phyloP scores from a whole-genome alignment of 176 grass and related monocot species.

The Avena eriantha region DNA sequence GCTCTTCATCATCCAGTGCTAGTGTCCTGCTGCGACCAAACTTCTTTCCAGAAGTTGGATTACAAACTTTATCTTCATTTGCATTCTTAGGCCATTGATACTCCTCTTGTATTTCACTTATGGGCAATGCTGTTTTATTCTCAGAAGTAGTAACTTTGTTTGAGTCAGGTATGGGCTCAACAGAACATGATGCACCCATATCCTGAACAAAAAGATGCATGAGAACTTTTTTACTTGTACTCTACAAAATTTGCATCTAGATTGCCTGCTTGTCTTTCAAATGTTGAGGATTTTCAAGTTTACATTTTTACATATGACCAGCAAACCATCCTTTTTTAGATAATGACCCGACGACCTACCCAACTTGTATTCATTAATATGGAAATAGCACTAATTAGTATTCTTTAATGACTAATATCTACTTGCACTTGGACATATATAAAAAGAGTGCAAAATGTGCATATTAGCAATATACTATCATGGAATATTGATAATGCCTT shows the following conservation, averaged over 20 bases:
- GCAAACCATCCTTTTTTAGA: not conserved
- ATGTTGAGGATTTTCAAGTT: not conserved
- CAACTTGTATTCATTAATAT: not conserved
- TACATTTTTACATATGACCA: not conserved
- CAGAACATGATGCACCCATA: no score
- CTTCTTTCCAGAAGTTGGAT: not conserved
- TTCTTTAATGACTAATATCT: not conserved
- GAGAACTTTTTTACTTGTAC: not conserved
- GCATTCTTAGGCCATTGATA: not conserved
- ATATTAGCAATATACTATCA: not conserved
- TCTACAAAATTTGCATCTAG: not conserved
- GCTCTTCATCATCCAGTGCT: not conserved
- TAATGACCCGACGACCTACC: not conserved
- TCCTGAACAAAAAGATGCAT: not conserved
- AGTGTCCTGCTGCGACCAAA: not conserved
- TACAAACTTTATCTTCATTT: not conserved
- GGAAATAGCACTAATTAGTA: not conserved
- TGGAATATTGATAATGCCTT: not conserved
- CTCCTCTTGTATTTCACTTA: not conserved
- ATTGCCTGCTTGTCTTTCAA: not conserved
- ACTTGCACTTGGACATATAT: not conserved
- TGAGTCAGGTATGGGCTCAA: not conserved
- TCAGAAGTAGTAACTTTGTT: not conserved
- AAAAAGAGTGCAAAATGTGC: not conserved
- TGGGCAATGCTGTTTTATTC: not conserved